A percentile compares a stretch with the other conserved stretches of the same genome.
Conservation (phyloP, 371 early-diverging fungal species). For the Phascolomyces articulosus region DNA sequence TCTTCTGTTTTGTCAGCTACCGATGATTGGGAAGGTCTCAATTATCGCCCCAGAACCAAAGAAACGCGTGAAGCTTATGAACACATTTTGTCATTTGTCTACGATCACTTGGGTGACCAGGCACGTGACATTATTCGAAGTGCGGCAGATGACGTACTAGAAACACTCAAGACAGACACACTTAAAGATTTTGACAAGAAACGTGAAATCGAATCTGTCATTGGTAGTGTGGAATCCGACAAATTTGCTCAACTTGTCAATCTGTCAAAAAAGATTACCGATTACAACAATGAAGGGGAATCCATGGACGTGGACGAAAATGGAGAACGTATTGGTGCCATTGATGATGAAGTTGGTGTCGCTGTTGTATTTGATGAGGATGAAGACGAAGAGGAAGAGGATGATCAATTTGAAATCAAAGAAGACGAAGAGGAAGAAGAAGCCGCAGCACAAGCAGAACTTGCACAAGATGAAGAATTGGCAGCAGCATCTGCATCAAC, state of each 20-base stretch:
- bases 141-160: slow-evolving; percentile 87
- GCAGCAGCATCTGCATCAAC: slow-evolving; percentile 9
- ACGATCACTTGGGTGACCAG: slow-evolving; percentile 85
- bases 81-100: slow-evolving; percentile 82
- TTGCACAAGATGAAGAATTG: slow-evolving; percentile 12
- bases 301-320: slow-evolving; percentile 53
- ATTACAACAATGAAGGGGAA: slow-evolving; percentile 65
- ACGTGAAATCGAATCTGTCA: slow-evolving; percentile 80
- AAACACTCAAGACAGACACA: slow-evolving; percentile 83
- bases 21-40: slow-evolving; percentile 85
- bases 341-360: slow-evolving; percentile 77
- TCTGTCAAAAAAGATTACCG: slow-evolving; percentile 93
- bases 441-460: slow-evolving; percentile 18
- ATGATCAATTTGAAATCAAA: slow-evolving; percentile 63
- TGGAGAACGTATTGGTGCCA: slow-evolving; percentile 54
- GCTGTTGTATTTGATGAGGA: slow-evolving; percentile 80
- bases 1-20: slow-evolving; percentile 88
- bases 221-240: slow-evolving; percentile 68
- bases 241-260: slow-evolving; percentile 88
- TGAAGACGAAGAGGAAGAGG: slow-evolving; percentile 61
- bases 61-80: slow-evolving; percentile 95
- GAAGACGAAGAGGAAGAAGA: slow-evolving; percentile 55
- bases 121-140: slow-evolving; percentile 87
- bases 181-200: slow-evolving; percentile 91
- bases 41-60: slow-evolving; percentile 90